phyloP scores from a whole-genome alignment of 2,329 filamentous ascomycete genomes.

The Trichoderma sp. region DNA sequence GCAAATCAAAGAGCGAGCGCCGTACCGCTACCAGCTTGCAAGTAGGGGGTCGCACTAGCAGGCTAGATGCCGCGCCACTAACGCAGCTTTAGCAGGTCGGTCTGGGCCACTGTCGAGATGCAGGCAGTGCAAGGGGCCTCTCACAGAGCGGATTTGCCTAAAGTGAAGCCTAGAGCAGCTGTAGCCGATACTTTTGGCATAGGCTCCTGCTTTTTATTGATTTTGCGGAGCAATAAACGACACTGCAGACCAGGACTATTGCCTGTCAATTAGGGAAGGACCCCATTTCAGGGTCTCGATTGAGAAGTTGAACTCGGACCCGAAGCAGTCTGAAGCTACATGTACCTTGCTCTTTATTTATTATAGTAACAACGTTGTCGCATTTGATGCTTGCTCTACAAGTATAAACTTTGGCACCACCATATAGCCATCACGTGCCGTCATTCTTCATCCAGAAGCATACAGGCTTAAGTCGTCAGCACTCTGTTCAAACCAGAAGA shows the following conservation, averaged over 20 bases:
- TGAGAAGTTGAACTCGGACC: background rate
- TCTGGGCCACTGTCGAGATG: conserved; percentile 4
- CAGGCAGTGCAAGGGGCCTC: background rate
- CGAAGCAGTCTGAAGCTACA: background rate
- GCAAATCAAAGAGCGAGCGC: background rate
- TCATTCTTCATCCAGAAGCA: background rate
- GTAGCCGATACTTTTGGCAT: background rate
- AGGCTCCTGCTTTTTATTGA: background rate
- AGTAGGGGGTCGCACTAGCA: conserved; percentile 15
- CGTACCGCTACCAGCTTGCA: background rate
- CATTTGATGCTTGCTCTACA: background rate
- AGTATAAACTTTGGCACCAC: background rate
- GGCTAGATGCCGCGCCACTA: conserved; percentile 12
- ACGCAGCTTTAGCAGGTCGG: conserved; percentile 20
- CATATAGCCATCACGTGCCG: background rate
- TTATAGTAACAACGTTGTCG: conserved; percentile 15
- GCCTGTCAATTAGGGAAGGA: background rate
- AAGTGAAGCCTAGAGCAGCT: background rate
- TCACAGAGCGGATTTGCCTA: background rate
- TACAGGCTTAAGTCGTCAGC: background rate
- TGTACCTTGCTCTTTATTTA: background rate
- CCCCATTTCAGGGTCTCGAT: conserved; percentile 1
- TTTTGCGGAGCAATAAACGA: background rate
- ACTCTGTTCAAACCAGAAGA: background rate
- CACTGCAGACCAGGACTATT: background rate